These are phyloP conservation scores for Cyphellophora attinorum DNA, from an alignment of 2,329 filamentous ascomycete genomes.

Conservation along the genomic window DNA sequence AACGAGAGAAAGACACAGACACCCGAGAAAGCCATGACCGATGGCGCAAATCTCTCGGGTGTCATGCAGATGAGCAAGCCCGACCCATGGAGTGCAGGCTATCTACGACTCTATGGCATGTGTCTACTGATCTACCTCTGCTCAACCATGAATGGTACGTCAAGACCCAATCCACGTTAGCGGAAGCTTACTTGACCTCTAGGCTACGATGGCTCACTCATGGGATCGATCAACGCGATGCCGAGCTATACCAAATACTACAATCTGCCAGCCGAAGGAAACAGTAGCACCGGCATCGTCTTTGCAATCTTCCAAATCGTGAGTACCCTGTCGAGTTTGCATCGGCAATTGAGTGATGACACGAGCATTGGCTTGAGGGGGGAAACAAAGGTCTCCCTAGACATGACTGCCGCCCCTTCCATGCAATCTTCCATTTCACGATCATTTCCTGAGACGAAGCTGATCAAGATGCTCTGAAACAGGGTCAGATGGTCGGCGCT, in stretches of 20 bases:
- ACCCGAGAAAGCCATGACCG: too few relatives aligned
- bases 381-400: too few relatives aligned
- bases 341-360: conserved; percentile 34
- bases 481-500: conserved; percentile 35
- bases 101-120: conserved; percentile 12
- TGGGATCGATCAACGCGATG: conserved; percentile 49
- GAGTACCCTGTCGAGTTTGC: too few relatives aligned
- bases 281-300: conserved; percentile 29
- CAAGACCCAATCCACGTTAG: not conserved
- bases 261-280: conserved; percentile 24
- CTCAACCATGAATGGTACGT: conserved; percentile 16
- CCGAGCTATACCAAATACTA: conserved; percentile 49
- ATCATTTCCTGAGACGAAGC: too few relatives aligned
- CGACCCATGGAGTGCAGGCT: conserved; percentile 11
- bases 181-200: not conserved
- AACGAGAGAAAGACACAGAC: too few relatives aligned
- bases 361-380: too few relatives aligned
- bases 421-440: too few relatives aligned
- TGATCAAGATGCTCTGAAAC: conserved; percentile 28
- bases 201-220: conserved; percentile 39
- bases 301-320: conserved; percentile 36
- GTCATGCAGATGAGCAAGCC: conserved; percentile 10
- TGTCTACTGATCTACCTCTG: conserved; percentile 15
- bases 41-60: too few relatives aligned
- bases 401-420: too few relatives aligned